Base-by-base conservation (phyloP, 371 early-diverging fungal genomes). In the Nosema granulosis region DNA sequence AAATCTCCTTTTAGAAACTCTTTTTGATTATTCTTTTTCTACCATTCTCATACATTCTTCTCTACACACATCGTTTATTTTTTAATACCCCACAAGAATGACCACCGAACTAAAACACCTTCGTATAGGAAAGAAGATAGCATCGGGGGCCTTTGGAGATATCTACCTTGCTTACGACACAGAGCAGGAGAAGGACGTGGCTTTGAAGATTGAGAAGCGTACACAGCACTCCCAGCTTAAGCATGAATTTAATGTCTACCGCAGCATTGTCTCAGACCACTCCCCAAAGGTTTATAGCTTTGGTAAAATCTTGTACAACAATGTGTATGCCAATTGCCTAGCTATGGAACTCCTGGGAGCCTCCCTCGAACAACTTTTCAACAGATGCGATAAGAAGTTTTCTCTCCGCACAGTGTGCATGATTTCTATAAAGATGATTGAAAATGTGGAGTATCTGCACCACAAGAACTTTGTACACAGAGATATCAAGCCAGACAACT, bases 401-500 rank as follows among this genome's bases (percentile, higher is more conserved):
- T 89, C 91, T 37, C 86, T 96, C n/a, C 96, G 96, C 85, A 97
- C 97, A 9, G 95, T 98, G 16, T 86, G 97, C 29, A 87, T 96
- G 80, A 88, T 99, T 29, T 97, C 94, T 24, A 95, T 95, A 85
- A 95, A 94, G 87, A 88, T 97, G 90, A 92, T 98, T 87, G 93
- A 91, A 2, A 90, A 94, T 52, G 89, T 97, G 78, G 96, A 97
- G 86, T 93, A 91, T 83, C 90, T 96, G 74, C 99, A 99, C 84
- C 89, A 91, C 76, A 93, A 93, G 84, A 92, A 93, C 82, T 86
- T 94, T 77, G 92, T 98, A 63, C 97, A 98, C 85, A 89, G 97
- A 71, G 99, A 98, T 84, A 95, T 98, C 80, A 98, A 98, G 84
- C 97, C 96, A 3, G 99, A 97, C 84, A 99, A 99, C 88, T 99